Percentiles rank a stretch among this genome's conserved stretches.
Conservation (phyloP, 768 basidiomycete species). For the Termitomyces titanicus region DNA sequence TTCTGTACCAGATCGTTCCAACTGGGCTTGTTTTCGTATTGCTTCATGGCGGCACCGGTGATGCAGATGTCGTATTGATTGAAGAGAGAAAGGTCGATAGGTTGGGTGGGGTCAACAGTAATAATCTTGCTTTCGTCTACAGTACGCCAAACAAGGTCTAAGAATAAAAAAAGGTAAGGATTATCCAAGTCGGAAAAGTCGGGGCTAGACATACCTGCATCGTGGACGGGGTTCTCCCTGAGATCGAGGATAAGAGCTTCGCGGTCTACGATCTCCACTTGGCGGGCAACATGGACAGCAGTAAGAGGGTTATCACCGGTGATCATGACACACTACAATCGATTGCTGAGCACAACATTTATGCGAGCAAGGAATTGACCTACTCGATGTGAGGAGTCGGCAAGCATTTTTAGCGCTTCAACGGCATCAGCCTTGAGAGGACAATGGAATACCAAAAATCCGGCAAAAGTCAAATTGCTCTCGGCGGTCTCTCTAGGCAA, state of each 20-base stretch:
- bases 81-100: slow-evolving; percentile 75
- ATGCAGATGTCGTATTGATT: slow-evolving; percentile 93
- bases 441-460: slow-evolving; percentile 98
- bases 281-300: slow-evolving; percentile 91
- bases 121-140: slow-evolving; percentile 92
- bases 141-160: slow-evolving; percentile 89
- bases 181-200: not conserved
- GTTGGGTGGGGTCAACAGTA: slow-evolving; percentile 74
- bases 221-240: slow-evolving; percentile 71
- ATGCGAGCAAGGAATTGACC: slow-evolving; percentile 23
- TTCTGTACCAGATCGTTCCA: slow-evolving; percentile 87
- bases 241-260: slow-evolving; percentile 91
- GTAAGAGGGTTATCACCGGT: slow-evolving; percentile 99
- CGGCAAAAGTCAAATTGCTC: slow-evolving; percentile 76
- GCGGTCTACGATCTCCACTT: slow-evolving; percentile 96
- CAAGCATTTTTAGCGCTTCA: slow-evolving; percentile 86
- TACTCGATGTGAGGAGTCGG: slow-evolving; percentile 95
- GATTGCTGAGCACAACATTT: slow-evolving; percentile 1
- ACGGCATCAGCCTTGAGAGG: slow-evolving; percentile 94
- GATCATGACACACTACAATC: slow-evolving; percentile 90
- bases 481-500: slow-evolving; percentile 82
- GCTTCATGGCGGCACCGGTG: slow-evolving; percentile 91
- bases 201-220: slow-evolving; percentile 50
- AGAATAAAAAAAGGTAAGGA: not conserved
- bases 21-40: slow-evolving; percentile 66